Evolutionary conservation across 768 basidiomycete genomes (phyloP), one percentile per base, ranked within the genome.

Genomic region (Chalciporus sphaerocephalus): DNA sequence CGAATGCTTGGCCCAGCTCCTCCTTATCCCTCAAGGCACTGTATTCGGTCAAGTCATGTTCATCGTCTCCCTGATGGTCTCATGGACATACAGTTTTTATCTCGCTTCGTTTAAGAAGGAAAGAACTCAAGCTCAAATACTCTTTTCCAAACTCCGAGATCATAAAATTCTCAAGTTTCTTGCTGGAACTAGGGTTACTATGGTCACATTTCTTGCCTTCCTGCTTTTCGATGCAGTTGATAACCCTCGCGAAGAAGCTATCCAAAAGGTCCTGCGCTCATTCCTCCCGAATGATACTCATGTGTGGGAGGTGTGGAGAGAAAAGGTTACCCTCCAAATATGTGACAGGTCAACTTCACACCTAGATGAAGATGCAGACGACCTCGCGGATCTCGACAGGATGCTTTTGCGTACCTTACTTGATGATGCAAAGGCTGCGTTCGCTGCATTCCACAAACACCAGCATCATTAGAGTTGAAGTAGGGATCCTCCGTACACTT

Each of bases 41-140:
- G 52, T 65, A 11, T 64, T 69, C 12, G 65, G 68, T 12, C 68
- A 69, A 40, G 46, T 67, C 42, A 59, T 69, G 62, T 68, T 69
- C 38, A 43, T 69, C 20, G 42, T 49, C 12, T 60, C 65, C 3
- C 55, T 69, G 16, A 56, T 43, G 7, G 53, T 65, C 1, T 68
- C 68, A 4, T 69, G 68, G 68, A n/a, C 21, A 4, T 67, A 69
- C 48, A 69, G 61, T 13, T 57, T 50, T 16, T 48, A 44, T 16
- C 40, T 67, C 17, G 64, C 64, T 0, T 62, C 59, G 18, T 45
- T 71, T 62, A 67, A 70, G 18, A 53, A 50, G 6, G 51, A 55
- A 24, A 38, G 23, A 13, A 34, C 55, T 6, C 56, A 69, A 53
- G 47, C 42, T 41, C 15, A 56, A 11, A 27, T 63, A 9, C 40